phyloP scores from a whole-genome alignment of 495 filamentous ascomycete species.

The Chaetomium tenue region DNA sequence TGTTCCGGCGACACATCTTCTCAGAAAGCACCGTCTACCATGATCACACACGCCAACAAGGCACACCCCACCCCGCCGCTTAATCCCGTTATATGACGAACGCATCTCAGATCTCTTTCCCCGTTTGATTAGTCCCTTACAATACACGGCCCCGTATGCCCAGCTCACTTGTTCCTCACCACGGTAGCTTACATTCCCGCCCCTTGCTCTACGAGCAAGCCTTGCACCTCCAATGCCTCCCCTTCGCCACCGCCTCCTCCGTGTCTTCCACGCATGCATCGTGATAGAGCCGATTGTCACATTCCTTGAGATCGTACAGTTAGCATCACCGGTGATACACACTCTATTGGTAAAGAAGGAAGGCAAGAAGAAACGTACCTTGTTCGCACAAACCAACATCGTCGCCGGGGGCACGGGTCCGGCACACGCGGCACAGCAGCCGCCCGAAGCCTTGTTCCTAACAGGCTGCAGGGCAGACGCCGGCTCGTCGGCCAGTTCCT shows the following conservation, averaged over 20 bases:
- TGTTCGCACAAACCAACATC: slow-evolving; percentile 45
- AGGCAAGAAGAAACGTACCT: slow-evolving; percentile 35
- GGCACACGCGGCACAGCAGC: slow-evolving; percentile 43
- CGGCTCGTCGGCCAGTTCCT: slow-evolving; percentile 21
- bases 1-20: too few species aligned
- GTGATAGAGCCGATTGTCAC: slow-evolving; percentile 35
- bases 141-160: background rate
- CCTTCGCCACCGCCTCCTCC: slow-evolving; percentile 18
- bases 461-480: slow-evolving; percentile 13
- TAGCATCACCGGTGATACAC: background rate
- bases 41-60: background rate
- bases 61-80: background rate
- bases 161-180: background rate
- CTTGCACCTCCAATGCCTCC: slow-evolving; percentile 26
- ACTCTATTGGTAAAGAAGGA: background rate
- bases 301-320: slow-evolving; percentile 36
- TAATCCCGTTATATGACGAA: background rate
- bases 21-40: background rate
- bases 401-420: slow-evolving; percentile 40
- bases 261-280: slow-evolving; percentile 27
- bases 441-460: slow-evolving; percentile 34
- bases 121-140: background rate
- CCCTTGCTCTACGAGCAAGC: slow-evolving; percentile 14
- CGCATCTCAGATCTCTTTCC: background rate
- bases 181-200: background rate